Conservation (phyloP, 2,329 filamentous ascomycete genomes). For the Stagonosporopsis chrysanthemi region DNA sequence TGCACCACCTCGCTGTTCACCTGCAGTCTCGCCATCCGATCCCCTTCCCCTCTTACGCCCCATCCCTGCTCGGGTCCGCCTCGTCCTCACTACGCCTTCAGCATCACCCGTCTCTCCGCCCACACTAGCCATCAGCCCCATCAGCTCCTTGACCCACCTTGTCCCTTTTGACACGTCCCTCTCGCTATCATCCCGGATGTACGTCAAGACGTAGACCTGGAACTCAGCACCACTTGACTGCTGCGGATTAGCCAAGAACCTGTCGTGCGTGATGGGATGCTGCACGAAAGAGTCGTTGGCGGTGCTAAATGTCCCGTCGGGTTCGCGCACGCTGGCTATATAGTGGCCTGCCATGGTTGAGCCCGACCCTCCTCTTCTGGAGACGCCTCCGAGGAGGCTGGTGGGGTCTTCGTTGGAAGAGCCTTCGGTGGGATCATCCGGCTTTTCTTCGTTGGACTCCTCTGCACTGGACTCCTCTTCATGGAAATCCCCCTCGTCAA, state of each 20-base stretch:
- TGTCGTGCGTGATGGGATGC: background rate
- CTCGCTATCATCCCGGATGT: conserved; percentile 1
- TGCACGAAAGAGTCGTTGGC: background rate
- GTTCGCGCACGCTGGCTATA: conserved; percentile 1
- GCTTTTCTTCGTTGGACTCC: too few species aligned
- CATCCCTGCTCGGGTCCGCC: background rate
- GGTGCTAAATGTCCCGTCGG: background rate
- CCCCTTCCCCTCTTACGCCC: background rate
- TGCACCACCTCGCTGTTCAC: background rate
- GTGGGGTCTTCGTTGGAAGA: too few species aligned
- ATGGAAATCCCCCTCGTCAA: background rate
- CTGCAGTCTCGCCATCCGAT: background rate
- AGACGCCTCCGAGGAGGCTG: background rate
- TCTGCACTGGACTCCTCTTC: too few species aligned
- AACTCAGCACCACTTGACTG: background rate
- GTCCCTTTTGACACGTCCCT: background rate
- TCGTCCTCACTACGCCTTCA: background rate
- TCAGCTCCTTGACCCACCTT: background rate
- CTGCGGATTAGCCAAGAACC: background rate
- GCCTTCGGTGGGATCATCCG: too few species aligned
- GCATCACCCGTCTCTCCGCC: background rate
- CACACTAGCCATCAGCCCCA: background rate
- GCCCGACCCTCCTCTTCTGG: background rate
- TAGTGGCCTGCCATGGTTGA: background rate
- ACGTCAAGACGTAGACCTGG: background rate